A percentile compares a stretch with the other conserved stretches of the same genome.
Conservation (phyloP, 345 rosid species). For the Populus nigra region DNA sequence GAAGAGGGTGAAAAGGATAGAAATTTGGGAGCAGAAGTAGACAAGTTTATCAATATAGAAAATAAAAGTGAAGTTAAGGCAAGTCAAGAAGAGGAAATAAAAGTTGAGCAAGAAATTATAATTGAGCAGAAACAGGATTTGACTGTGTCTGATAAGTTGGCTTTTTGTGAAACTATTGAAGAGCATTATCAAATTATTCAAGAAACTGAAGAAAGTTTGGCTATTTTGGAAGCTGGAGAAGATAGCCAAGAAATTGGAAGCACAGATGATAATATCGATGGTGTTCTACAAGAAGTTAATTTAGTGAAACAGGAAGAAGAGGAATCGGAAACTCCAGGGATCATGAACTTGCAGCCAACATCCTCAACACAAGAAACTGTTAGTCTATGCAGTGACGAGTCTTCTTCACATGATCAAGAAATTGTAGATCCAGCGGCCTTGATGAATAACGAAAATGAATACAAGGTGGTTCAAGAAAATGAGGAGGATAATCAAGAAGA, state of each 20-base stretch:
- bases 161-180: slow-evolving; percentile 24
- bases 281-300: background rate
- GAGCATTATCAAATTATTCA: slow-evolving; percentile 15
- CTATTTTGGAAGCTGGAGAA: background rate
- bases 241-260: slow-evolving; percentile 15
- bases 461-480: slow-evolving; percentile 18
- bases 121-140: slow-evolving; percentile 32
- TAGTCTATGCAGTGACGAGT: background rate
- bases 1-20: slow-evolving; percentile 4
- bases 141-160: slow-evolving; percentile 27
- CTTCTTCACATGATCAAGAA: slow-evolving; percentile 1
- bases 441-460: slow-evolving; percentile 26
- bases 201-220: slow-evolving; percentile 15
- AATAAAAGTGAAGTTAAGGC: background rate
- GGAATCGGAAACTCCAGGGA: background rate
- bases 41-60: slow-evolving; percentile 7
- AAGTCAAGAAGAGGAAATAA: background rate
- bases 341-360: slow-evolving; percentile 1
- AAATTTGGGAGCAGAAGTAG: slow-evolving; percentile 12
- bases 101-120: slow-evolving; percentile 22
- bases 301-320: slow-evolving; percentile 3
- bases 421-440: slow-evolving; percentile 14
- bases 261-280: background rate
- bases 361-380: background rate
- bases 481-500: slow-evolving; percentile 23